Evolutionary conservation across 768 basidiomycete genomes (phyloP), one percentile per base, ranked within the genome.

Genomic region (Gymnopilus dilepis): DNA sequence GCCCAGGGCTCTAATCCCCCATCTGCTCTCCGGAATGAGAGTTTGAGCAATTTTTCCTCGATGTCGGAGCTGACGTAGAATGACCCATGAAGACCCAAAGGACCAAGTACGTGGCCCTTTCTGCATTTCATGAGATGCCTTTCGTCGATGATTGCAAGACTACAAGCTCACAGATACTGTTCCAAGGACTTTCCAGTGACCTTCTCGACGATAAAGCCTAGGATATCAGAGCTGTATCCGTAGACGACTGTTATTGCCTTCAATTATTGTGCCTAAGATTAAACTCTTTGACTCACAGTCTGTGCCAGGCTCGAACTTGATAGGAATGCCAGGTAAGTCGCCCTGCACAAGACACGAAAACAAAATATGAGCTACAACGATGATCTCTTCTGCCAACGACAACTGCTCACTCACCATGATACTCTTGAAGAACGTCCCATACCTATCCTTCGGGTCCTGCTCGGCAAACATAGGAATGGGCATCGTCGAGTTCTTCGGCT

Each of bases 301-400:
- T 1, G 70, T 71, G 2, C 75, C 75, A 3, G 75, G 75, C 33
- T 76, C 74, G 52, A 74, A 75, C 31, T 65, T 67, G 4, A 76
- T 58, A 6, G 69, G 73, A 21, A 70, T 59, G 6, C 63, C 67
- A 2, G 72, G 69, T 37, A 66, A 65, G 22, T 63, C 59, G 28
- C 68, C 70, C 73, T 75, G 22, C 9, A 17, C 15, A n/a, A n/a
- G n/a, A n/a, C n/a, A n/a, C 9, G 19, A 52, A 52, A 28, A 58
- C 26, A 26, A 30, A 13, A 1, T 22, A 30, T 40, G 8, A 48
- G 40, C 7, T 24, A 12, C 50, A 41, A 1, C 59, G 33, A n/a
- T n/a, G n/a, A 30, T 21, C 24, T 5, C 28, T 56, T 7, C 28
- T 17, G 22, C 19, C 19, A 34, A 8, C 21, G 22, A 26, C 19